A percentile compares a stretch with the other conserved stretches of the same genome.
Evolutionary conservation across 805 yeast genomes (phyloP).

Genomic region (Candida wancherniae): DNA sequence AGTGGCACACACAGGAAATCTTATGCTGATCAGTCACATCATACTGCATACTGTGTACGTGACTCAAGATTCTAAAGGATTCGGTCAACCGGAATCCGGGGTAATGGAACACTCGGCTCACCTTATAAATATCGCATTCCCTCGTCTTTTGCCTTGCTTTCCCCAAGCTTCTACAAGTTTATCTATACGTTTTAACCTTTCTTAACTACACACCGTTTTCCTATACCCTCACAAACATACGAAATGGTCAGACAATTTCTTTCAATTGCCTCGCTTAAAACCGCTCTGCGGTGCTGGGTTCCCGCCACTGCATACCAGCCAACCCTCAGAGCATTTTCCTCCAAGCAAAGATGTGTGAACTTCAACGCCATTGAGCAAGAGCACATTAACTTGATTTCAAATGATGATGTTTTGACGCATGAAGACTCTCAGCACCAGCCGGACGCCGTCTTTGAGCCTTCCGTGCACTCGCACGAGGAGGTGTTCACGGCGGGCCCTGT

Average conservation of each 20-base stretch:
- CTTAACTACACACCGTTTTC: background rate
- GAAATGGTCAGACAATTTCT: constrained; percentile 27
- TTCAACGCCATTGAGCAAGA: constrained; percentile 28
- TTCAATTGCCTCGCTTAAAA: constrained; percentile 32
- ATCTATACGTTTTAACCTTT: no score
- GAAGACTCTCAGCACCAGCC: constrained; percentile 7
- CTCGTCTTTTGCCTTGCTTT: background rate
- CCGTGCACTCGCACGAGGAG: constrained; percentile 38
- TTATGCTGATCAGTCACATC: background rate
- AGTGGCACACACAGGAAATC: no score
- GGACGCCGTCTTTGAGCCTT: constrained; percentile 31
- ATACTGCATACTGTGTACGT: constrained; percentile 1
- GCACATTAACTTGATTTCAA: constrained; percentile 26
- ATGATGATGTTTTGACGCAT: constrained; percentile 26
- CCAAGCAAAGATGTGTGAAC: constrained; percentile 32
- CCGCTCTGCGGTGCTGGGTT: constrained; percentile 42
- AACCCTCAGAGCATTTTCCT: constrained; percentile 29
- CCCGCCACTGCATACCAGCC: constrained; percentile 13
- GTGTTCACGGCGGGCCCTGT: constrained; percentile 42
- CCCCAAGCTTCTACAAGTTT: background rate
- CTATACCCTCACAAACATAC: constrained; percentile 1
- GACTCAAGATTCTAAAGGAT: constrained; percentile 7
- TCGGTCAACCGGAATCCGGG: constrained; percentile 17
- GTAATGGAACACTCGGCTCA: constrained; percentile 7
- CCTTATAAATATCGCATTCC: constrained; percentile 3